A percentile compares a stretch with the other conserved stretches of the same genome.
These are phyloP conservation scores for Calonectria leucothoes DNA, from an alignment of 2,329 filamentous ascomycete species.

Conservation along the genomic window DNA sequence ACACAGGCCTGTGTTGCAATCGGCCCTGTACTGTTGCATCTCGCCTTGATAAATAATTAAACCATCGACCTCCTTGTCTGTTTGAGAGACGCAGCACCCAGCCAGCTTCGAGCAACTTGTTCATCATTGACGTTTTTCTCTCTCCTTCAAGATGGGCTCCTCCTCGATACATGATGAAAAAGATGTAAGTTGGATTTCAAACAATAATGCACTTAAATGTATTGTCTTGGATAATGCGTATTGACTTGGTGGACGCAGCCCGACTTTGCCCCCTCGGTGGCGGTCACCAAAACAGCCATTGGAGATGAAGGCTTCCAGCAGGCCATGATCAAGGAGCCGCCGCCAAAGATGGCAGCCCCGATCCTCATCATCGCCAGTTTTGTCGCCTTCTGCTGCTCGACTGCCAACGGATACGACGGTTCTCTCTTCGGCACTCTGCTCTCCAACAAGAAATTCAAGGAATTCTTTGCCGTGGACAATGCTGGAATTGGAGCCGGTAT, in stretches of 20 bases:
- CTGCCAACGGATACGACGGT: slow-evolving; percentile 56
- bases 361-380: slow-evolving; percentile 37
- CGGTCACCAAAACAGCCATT: slow-evolving; percentile 35
- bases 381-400: slow-evolving; percentile 45
- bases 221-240: background rate
- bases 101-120: background rate
- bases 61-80: background rate
- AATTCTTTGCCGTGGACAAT: slow-evolving; percentile 53
- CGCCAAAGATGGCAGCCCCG: slow-evolving; percentile 28
- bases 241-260: background rate
- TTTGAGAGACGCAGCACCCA: background rate
- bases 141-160: slow-evolving; percentile 3
- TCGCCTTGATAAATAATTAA: background rate
- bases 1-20: background rate
- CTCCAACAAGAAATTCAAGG: slow-evolving; percentile 58
- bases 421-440: slow-evolving; percentile 63
- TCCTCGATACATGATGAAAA: background rate
- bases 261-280: slow-evolving; percentile 6
- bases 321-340: slow-evolving; percentile 45
- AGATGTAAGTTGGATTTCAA: background rate
- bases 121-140: background rate
- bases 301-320: slow-evolving; percentile 43
- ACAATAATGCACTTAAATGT: background rate
- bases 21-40: background rate
- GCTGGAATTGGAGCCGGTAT: slow-evolving; percentile 38